Percentiles rank a stretch among this genome's conserved stretches.
These are phyloP conservation scores for Spergularia bocconei DNA, from an alignment of 148 eudicot species.

Conservation along the genomic window DNA sequence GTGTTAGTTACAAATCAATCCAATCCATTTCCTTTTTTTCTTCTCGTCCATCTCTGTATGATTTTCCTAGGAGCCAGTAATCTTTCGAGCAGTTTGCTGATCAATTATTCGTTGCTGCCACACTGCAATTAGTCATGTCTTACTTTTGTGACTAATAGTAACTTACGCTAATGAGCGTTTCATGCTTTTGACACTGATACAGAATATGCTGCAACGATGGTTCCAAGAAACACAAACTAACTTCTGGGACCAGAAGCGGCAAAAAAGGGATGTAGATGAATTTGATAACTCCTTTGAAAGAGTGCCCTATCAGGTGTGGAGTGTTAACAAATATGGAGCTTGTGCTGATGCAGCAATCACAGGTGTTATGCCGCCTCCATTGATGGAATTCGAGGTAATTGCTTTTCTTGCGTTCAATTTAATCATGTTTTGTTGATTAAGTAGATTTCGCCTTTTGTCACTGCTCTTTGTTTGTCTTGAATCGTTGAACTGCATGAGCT, in stretches of 20 bases:
- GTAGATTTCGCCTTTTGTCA: not conserved
- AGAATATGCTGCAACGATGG: slow-evolving; percentile 80
- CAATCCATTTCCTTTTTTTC: no score
- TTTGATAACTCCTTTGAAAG: slow-evolving; percentile 44
- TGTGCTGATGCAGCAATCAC: slow-evolving; percentile 95
- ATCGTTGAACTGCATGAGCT: not conserved
- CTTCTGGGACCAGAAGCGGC: slow-evolving; percentile 48
- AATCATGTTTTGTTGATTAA: not conserved
- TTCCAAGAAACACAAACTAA: slow-evolving; percentile 53
- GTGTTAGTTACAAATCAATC: no score
- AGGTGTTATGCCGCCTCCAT: slow-evolving; percentile 93
- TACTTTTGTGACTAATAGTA: slow-evolving; percentile 2
- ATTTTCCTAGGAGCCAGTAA: not conserved
- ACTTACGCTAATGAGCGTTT: slow-evolving; percentile 29
- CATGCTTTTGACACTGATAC: slow-evolving; percentile 45
- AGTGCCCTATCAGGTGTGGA: slow-evolving; percentile 92
- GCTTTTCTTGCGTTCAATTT: not conserved
- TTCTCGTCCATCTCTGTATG: no score
- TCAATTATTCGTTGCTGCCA: not conserved
- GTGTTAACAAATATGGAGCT: slow-evolving; percentile 79
- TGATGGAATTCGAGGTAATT: slow-evolving; percentile 81
- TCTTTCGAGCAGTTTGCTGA: not conserved
- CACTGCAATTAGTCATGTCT: not conserved
- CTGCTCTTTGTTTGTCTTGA: not conserved
- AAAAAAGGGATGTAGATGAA: slow-evolving; percentile 36